Percentiles rank a stretch among this genome's conserved stretches.
Conservation (phyloP, 495 filamentous ascomycete genomes). For the Talaromyces proteolyticus region DNA sequence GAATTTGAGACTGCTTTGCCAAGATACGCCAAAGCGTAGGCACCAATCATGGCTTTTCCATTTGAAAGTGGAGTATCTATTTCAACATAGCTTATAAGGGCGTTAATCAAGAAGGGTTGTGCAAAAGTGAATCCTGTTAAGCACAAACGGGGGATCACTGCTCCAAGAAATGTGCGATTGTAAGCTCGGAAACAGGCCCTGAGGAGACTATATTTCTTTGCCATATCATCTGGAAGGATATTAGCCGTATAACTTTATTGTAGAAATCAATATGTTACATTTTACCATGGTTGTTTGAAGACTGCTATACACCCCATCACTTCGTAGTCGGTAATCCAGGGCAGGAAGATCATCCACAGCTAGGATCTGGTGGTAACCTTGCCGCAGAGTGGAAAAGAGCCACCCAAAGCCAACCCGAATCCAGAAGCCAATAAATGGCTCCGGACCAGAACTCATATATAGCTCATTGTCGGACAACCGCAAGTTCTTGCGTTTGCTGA, state of each 20-base stretch:
- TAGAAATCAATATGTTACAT: neutral
- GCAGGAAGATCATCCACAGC: conserved; percentile 24
- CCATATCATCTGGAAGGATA: neutral
- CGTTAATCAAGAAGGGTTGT: conserved; percentile 57
- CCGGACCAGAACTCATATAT: too few species aligned
- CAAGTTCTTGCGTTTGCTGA: too few species aligned
- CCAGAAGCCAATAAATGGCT: conserved; percentile 47
- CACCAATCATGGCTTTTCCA: conserved; percentile 49
- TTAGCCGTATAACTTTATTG: neutral
- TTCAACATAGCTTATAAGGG: conserved; percentile 39
- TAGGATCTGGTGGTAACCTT: conserved; percentile 32
- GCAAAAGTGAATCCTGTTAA: conserved; percentile 54
- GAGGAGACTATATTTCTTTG: conserved; percentile 31
- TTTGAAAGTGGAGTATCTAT: conserved; percentile 32
- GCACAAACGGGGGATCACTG: conserved; percentile 43
- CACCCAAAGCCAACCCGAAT: conserved; percentile 48
- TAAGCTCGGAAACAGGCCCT: conserved; percentile 36
- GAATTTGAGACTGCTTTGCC: conserved; percentile 43
- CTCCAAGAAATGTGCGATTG: conserved; percentile 36
- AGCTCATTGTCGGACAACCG: too few species aligned
- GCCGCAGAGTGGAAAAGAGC: conserved; percentile 47
- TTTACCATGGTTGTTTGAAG: neutral
- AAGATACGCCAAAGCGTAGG: conserved; percentile 37
- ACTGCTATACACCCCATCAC: neutral
- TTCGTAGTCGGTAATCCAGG: neutral